Percentiles rank a stretch among this genome's conserved stretches.
Conservation (phyloP, 1,139 yeast genomes). For the Cylindricascospora bacillispora region DNA sequence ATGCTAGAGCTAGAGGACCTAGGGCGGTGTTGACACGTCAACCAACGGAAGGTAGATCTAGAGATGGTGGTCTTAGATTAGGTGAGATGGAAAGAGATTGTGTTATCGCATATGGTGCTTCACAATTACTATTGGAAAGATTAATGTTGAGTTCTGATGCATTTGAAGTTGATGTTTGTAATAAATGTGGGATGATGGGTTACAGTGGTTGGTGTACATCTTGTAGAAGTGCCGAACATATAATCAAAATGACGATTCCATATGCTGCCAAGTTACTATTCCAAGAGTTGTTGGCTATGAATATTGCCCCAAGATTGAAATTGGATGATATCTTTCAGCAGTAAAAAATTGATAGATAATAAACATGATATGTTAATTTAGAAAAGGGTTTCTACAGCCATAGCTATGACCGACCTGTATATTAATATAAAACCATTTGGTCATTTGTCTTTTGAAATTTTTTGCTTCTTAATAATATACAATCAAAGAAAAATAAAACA, state of each 20-base stretch:
- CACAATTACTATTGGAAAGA: slow-evolving; percentile 84
- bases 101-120: slow-evolving; percentile 98
- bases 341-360: too few relatives aligned
- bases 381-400: too few relatives aligned
- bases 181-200: slow-evolving; percentile 95
- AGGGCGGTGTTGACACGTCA: slow-evolving; percentile 96
- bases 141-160: slow-evolving; percentile 96
- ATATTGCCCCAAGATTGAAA: slow-evolving; percentile 89
- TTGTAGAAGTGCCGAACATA: slow-evolving; percentile 77
- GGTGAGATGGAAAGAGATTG: slow-evolving; percentile 99
- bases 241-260: slow-evolving; percentile 92
- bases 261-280: slow-evolving; percentile 92
- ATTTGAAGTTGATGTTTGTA: slow-evolving; percentile 91
- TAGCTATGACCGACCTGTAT: too few relatives aligned
- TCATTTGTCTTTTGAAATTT: too few relatives aligned
- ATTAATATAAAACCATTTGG: too few relatives aligned
- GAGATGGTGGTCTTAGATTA: slow-evolving; percentile 97
- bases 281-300: slow-evolving; percentile 95
- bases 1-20: slow-evolving; percentile 98
- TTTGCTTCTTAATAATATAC: too few relatives aligned
- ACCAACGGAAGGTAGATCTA: slow-evolving; percentile 97
- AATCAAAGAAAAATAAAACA: too few relatives aligned
- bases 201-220: slow-evolving; percentile 95
- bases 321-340: slow-evolving; percentile 64
- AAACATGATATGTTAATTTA: too few relatives aligned